Conservation (phyloP, 352 stramenopile species). For the Globisporangium takayamanum region DNA sequence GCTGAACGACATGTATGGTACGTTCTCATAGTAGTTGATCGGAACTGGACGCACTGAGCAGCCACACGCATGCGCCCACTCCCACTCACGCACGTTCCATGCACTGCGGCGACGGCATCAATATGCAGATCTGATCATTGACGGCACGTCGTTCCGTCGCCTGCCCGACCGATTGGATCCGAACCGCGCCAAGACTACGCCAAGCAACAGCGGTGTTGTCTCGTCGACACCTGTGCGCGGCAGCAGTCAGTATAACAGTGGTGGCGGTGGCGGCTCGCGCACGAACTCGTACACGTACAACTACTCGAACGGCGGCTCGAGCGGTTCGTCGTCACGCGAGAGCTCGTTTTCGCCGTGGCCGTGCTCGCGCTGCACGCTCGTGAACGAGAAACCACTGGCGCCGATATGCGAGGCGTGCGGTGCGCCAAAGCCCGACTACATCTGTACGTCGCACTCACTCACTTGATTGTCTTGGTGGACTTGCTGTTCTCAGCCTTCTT, state of each 20-base stretch:
- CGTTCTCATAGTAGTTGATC: slow-evolving; percentile 1
- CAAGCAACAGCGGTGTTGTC: slow-evolving; percentile 16
- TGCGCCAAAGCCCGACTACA: slow-evolving; percentile 49
- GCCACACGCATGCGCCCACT: not conserved
- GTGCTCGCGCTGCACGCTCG: slow-evolving; percentile 62
- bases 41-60: too few species aligned
- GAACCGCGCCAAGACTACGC: slow-evolving; percentile 20
- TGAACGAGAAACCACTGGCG: slow-evolving; percentile 72
- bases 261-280: slow-evolving; percentile 13
- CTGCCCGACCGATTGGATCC: slow-evolving; percentile 59
- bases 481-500: not conserved
- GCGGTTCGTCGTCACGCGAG: slow-evolving; percentile 29
- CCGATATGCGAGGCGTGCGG: slow-evolving; percentile 73
- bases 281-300: slow-evolving; percentile 41
- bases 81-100: not conserved
- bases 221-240: slow-evolving; percentile 23
- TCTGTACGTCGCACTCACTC: slow-evolving; percentile 31
- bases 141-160: slow-evolving; percentile 72
- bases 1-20: slow-evolving; percentile 86
- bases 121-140: slow-evolving; percentile 66
- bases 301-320: slow-evolving; percentile 23
- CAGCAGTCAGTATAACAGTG: slow-evolving; percentile 5
- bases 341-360: slow-evolving; percentile 66
- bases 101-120: not conserved
- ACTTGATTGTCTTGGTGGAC: not conserved